These are phyloP conservation scores for Zygosaccharomyces lentus DNA, from an alignment of 805 yeast genomes.

Conservation along the genomic window DNA sequence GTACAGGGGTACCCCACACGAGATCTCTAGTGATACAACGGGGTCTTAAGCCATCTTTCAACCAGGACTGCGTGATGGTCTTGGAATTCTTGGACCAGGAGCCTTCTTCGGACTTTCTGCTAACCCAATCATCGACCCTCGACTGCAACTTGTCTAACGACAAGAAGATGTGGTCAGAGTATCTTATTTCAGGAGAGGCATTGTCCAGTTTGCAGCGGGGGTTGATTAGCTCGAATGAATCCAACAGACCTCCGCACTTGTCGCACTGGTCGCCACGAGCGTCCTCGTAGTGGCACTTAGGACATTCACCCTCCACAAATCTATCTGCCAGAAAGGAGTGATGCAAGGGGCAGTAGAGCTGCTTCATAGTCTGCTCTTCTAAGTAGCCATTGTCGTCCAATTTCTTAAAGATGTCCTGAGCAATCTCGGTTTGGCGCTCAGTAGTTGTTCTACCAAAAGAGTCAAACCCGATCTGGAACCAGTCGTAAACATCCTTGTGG, in stretches of 20 bases:
- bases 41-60: conserved; percentile 86
- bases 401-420: conserved; percentile 85
- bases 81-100: conserved; percentile 89
- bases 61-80: conserved; percentile 88
- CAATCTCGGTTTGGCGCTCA: conserved; percentile 83
- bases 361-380: conserved; percentile 85
- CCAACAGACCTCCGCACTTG: conserved; percentile 82
- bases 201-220: conserved; percentile 95
- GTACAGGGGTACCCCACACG: conserved; percentile 98
- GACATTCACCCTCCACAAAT: conserved; percentile 96
- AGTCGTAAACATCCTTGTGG: conserved; percentile 87
- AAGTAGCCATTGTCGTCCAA: conserved; percentile 71
- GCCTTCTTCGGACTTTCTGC: conserved; percentile 63
- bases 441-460: conserved; percentile 97
- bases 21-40: conserved; percentile 97
- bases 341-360: conserved; percentile 87
- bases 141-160: conserved; percentile 81
- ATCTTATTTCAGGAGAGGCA: conserved; percentile 71
- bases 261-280: conserved; percentile 99
- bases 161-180: conserved; percentile 82
- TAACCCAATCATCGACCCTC: conserved; percentile 67
- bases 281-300: conserved; percentile 89
- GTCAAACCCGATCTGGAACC: conserved; percentile 96
- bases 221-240: conserved; percentile 88
- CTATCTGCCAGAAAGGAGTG: conserved; percentile 92